Evolutionary conservation across 352 stramenopile genomes (phyloP).

Genomic region (Pythium apleroticum): DNA sequence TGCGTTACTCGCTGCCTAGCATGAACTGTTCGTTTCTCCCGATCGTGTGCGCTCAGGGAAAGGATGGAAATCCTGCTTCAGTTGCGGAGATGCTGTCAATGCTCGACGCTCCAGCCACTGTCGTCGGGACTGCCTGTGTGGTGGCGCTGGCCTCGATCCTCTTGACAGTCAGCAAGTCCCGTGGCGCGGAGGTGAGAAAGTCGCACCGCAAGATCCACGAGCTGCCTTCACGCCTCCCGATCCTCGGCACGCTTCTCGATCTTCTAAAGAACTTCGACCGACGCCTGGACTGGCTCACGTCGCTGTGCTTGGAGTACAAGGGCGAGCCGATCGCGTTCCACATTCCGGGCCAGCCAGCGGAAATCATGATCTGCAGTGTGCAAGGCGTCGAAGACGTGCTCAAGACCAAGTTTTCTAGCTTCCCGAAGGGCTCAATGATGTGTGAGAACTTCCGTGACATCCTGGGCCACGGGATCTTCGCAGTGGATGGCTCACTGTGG

Average conservation of each 20-base stretch:
- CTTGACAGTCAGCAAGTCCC: no score
- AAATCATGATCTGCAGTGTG: constrained; percentile 26
- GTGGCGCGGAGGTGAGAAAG: no score
- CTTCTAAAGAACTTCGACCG: constrained; percentile 28
- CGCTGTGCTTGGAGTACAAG: constrained; percentile 31
- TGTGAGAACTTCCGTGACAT: constrained; percentile 15
- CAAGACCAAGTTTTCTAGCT: constrained; percentile 27
- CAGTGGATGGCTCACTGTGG: constrained; percentile 29
- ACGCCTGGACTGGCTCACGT: constrained; percentile 48
- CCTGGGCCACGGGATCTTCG: constrained; percentile 27
- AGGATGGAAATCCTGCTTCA: no score
- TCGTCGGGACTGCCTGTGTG: no score
- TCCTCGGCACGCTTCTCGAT: constrained; percentile 43
- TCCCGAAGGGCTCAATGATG: constrained; percentile 17
- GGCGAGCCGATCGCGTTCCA: constrained; percentile 33
- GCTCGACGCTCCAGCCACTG: no score
- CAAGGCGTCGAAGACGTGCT: constrained; percentile 24
- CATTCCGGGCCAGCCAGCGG: constrained; percentile 25
- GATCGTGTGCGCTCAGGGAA: no score
- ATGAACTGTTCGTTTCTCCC: not conserved
- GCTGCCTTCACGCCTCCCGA: constrained; percentile 21
- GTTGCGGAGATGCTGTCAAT: no score
- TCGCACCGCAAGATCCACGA: not conserved
- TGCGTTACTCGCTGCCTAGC: not conserved
- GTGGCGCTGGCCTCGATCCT: no score